Evolutionary conservation across 805 yeast genomes (phyloP), one percentile per base, ranked within the genome.

Genomic region (Schizosaccharomyces cryophilus): DNA sequence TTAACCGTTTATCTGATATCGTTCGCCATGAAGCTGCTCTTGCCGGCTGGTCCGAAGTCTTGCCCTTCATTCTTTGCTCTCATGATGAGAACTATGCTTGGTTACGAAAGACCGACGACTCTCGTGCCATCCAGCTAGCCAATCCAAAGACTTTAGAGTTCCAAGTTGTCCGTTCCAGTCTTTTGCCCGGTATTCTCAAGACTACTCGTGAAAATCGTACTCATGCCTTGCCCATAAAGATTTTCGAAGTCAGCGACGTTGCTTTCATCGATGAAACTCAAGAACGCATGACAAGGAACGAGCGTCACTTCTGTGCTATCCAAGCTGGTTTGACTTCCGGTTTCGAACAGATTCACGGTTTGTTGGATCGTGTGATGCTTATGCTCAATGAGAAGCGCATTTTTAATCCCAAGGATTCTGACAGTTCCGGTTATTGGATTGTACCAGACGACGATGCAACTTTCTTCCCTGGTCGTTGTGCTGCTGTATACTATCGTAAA

Each of bases 391-490:
- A 38, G 7, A 35, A 35, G 21, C 47, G 42, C 47, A 35, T 56
- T 19, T 82, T 94, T 35, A 60, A 9, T 38, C 61, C 45, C 80
- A 81, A 56, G 86, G 95, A 93, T 47, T 72, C 69, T 55, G 76
- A 75, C 61, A 68, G 73, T 17, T 70, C 69, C 47, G 96, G 96
- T 61, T 72, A 72, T 67, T 73, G 74, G 73, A 73, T 74, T 61
- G 64, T 61, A 45, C 66, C 66, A 42, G 62, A 64, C 38, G 68
- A 66, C 51, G 54, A 64, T 69, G 77, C 81, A 60, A 84, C 89
- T 63, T 90, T 78, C 74, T 93, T 93, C 85, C 95, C 96, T 48
- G 98, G 97, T 54, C 84, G 98, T 76, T 96, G 96, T 64, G 98
- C 98, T 61, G 83, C 80, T 69, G 78, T 93, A 64, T 80, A 78